phyloP scores from a whole-genome alignment of 2,329 filamentous ascomycete genomes.

The Tolypocladium endophyticum region DNA sequence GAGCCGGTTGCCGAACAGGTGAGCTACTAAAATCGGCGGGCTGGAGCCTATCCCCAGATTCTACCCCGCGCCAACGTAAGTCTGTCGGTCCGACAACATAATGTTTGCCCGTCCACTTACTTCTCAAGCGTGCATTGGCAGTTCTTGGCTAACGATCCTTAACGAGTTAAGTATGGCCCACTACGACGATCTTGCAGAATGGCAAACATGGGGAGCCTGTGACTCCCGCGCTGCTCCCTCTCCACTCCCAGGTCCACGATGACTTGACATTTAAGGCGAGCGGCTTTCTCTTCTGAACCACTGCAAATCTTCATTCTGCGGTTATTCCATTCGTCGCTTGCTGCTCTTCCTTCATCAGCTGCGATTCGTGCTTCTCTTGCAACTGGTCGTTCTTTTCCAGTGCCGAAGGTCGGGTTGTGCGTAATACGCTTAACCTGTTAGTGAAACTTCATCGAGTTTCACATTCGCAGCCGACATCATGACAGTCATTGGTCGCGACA shows the following conservation, averaged over 20 bases:
- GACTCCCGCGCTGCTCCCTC: not conserved
- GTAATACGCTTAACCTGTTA: no score
- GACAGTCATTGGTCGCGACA: constrained; percentile 11
- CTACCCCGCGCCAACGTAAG: not conserved
- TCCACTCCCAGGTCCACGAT: not conserved
- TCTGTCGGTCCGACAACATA: not conserved
- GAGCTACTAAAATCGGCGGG: not conserved
- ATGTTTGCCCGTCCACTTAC: not conserved
- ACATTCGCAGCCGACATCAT: constrained; percentile 5
- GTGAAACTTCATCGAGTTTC: not conserved
- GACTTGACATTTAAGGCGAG: not conserved
- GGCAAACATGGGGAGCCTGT: not conserved
- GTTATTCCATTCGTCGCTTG: not conserved
- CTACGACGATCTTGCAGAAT: not conserved
- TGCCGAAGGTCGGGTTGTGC: not conserved
- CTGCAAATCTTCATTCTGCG: not conserved
- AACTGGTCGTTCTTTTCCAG: not conserved
- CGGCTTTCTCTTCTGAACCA: not conserved
- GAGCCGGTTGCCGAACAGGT: not conserved
- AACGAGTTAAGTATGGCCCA: not conserved
- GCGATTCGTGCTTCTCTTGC: not conserved
- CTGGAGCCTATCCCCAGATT: not conserved
- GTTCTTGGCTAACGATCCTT: not conserved
- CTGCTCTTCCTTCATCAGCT: not conserved
- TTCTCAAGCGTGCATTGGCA: not conserved